Base-by-base conservation (phyloP, 1,139 yeast genomes). In the Lodderomyces beijingensis region DNA sequence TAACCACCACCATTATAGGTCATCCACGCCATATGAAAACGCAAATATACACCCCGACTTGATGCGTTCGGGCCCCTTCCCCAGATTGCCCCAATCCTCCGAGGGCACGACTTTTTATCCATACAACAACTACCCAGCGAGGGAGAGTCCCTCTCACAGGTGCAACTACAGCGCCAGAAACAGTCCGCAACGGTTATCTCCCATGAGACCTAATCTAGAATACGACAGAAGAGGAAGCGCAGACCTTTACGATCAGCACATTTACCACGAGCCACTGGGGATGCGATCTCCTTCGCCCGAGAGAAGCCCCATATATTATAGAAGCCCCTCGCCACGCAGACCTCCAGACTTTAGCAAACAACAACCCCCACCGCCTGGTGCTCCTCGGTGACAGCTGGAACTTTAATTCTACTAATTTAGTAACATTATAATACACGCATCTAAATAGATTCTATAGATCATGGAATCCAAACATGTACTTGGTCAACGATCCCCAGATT, bases 401-500 rank as follows among this genome's bases (percentile, higher is more conserved):
- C n/a, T n/a, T n/a, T n/a, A n/a, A n/a, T n/a, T n/a, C n/a, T n/a
- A n/a, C n/a, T n/a, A n/a, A n/a, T n/a, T n/a, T n/a, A n/a, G n/a
- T n/a, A n/a, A 19, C 22, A 19, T 9, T 9, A 19, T 9, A 19
- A 19, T 19, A 19, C 22, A 19, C 22, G n/a, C 22, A n/a, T n/a
- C n/a, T n/a, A n/a, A 19, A 19, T n/a, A 5, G 4, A 15, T 27
- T 25, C 47, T 53, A 63, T 42, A 65, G 55, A 40, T 68, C 74
- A 47, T 67, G 64, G 45, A 67, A 67, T 7, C 74, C 74, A 51
- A 68, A 68, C 20, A 68, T 49, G 41, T 55, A 65, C 43, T 57
- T 64, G 27, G 65, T 46, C 11, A 62, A 43, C 10, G 59, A 51
- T 13, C 65, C 69, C 36, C 57, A 35, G 12, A 63, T 35, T 1